Conservation (phyloP, 352 stramenopile species). For the Thalassiosira exigua region DNA sequence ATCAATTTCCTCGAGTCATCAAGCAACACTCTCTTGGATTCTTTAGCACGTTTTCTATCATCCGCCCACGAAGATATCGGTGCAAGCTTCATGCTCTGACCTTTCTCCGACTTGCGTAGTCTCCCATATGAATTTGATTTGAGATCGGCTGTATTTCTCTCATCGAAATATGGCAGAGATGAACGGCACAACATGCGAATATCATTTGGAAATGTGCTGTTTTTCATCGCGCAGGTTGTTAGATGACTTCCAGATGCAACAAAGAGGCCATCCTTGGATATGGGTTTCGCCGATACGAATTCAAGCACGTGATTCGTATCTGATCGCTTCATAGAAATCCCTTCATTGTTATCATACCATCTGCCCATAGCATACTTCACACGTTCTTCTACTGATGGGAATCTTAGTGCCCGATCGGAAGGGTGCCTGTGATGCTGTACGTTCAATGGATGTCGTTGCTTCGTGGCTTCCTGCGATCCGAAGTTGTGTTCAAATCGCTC, state of each 20-base stretch:
- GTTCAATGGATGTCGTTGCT: background rate
- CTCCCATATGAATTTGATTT: constrained; percentile 58
- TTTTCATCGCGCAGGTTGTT: constrained; percentile 19
- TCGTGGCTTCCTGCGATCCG: constrained; percentile 20
- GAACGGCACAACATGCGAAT: constrained; percentile 37
- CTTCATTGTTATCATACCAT: constrained; percentile 58
- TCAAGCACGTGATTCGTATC: background rate
- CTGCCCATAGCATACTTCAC: constrained; percentile 71
- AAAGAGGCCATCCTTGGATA: constrained; percentile 40
- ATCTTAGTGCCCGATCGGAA: constrained; percentile 42
- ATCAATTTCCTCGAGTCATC: constrained; percentile 59
- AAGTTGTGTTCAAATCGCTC: constrained; percentile 61
- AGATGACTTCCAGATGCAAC: constrained; percentile 45
- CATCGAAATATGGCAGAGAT: constrained; percentile 54
- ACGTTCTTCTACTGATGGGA: constrained; percentile 76
- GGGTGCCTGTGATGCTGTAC: constrained; percentile 30
- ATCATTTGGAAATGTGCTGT: constrained; percentile 26
- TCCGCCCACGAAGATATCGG: constrained; percentile 39
- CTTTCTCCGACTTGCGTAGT: constrained; percentile 40
- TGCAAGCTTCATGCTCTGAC: constrained; percentile 29
- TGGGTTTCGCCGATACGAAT: constrained; percentile 4
- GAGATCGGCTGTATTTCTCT: constrained; percentile 55
- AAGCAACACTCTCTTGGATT: constrained; percentile 55
- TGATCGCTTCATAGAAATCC: constrained; percentile 38
- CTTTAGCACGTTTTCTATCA: constrained; percentile 31